A percentile compares a stretch with the other conserved stretches of the same genome.
Evolutionary conservation across 1,284 basidiomycete species (phyloP).

Genomic region (Lignosus rhinocerotis): DNA sequence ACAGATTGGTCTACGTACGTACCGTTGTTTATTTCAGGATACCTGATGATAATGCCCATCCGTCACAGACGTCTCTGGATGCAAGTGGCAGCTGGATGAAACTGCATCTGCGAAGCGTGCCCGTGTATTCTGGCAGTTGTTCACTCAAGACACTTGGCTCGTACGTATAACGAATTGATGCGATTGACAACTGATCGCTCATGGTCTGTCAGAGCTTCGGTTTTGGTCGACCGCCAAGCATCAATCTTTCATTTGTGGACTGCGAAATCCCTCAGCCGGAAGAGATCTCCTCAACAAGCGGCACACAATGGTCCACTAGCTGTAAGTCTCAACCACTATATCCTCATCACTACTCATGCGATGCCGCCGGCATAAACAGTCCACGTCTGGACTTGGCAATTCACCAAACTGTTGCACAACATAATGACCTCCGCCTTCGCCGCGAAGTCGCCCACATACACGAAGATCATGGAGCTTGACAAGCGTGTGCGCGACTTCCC

Average conservation of each 20-base stretch:
- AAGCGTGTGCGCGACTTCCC: conserved; percentile 46
- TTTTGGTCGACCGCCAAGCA: conserved; percentile 58
- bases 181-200: background rate
- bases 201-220: conserved; percentile 51
- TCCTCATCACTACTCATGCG: background rate
- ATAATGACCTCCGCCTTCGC: conserved; percentile 56
- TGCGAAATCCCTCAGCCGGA: conserved; percentile 51
- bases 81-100: conserved; percentile 56
- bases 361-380: conserved; percentile 36
- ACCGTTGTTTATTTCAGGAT: background rate
- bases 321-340: conserved; percentile 40
- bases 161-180: conserved; percentile 37
- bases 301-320: conserved; percentile 42
- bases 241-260: conserved; percentile 55
- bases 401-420: conserved; percentile 49
- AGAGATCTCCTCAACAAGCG: conserved; percentile 36
- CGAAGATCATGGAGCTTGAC: conserved; percentile 44
- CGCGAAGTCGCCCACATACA: conserved; percentile 48
- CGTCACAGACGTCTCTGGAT: conserved; percentile 56
- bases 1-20: conserved; percentile 68
- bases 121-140: conserved; percentile 66
- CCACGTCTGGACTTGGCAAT: conserved; percentile 56
- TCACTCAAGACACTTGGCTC: conserved; percentile 55
- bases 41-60: background rate
- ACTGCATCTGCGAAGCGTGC: conserved; percentile 48